Evolutionary conservation across 768 basidiomycete genomes (phyloP).

Genomic region (Macrolepiota albuminosa): DNA sequence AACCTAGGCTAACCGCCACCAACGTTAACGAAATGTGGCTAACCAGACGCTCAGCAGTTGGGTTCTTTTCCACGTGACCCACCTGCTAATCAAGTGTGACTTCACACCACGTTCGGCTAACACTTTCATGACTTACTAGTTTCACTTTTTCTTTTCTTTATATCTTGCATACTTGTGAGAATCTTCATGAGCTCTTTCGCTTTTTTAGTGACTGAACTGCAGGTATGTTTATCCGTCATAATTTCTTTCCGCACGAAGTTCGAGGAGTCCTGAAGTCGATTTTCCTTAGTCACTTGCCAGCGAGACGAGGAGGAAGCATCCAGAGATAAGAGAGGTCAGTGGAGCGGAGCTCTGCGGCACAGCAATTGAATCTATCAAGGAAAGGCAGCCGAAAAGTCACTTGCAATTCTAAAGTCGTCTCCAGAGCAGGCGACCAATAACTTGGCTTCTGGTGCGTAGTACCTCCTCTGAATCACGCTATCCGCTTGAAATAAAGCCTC

Average conservation of each 20-base stretch:
- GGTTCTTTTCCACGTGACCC: too few relatives aligned
- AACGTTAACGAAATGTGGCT: too few relatives aligned
- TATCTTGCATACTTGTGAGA: not conserved
- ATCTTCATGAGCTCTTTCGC: conserved; percentile 19
- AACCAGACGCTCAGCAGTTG: too few relatives aligned
- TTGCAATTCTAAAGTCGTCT: conserved; percentile 74
- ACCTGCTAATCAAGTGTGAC: not conserved
- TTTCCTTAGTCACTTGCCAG: conserved; percentile 68
- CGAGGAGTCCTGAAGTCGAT: not conserved
- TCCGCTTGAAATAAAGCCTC: not conserved
- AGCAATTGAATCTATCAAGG: conserved; percentile 16
- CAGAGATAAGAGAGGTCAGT: conserved; percentile 88
- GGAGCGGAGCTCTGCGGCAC: conserved; percentile 12
- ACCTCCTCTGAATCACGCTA: not conserved
- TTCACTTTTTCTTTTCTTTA: not conserved
- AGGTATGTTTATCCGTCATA: conserved; percentile 2
- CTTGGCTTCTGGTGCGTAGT: conserved; percentile 65
- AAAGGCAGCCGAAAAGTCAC: conserved; percentile 83
- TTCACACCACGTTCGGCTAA: not conserved
- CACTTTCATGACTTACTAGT: not conserved
- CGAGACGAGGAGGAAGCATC: conserved; percentile 85
- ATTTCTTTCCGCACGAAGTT: not conserved
- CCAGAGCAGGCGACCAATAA: conserved; percentile 73
- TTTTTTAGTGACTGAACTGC: conserved; percentile 12
- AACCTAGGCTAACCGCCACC: too few relatives aligned